These are phyloP conservation scores for Leonotis leonurus DNA, from an alignment of 257 asterid genomes.

Conservation along the genomic window DNA sequence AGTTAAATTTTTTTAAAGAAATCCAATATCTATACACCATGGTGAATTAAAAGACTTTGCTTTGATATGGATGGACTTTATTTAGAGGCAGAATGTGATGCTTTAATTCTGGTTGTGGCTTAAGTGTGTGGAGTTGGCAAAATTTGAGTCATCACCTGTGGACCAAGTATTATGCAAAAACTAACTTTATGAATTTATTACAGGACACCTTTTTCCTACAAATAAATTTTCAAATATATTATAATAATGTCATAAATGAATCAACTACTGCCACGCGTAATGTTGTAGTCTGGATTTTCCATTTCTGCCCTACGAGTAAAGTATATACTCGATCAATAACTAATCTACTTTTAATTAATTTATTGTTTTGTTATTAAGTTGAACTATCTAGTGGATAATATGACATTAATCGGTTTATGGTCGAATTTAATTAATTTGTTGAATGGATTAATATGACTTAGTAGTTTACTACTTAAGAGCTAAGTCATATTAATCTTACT, in stretches of 20 bases:
- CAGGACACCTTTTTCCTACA: not conserved
- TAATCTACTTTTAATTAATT: not conserved
- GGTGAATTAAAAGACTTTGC: no score
- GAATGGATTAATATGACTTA: no score
- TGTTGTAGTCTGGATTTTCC: constrained; percentile 1
- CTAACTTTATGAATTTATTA: constrained; percentile 46
- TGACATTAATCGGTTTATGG: no score
- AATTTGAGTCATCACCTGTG: not conserved
- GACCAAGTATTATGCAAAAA: no score
- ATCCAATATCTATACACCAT: not conserved
- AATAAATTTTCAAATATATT: not conserved
- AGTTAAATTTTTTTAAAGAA: no score
- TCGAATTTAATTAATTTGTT: no score
- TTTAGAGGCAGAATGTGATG: not conserved
- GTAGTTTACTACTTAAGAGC: no score
- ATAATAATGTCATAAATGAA: not conserved
- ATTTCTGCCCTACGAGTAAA: not conserved
- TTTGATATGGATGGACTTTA: not conserved
- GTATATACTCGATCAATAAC: not conserved
- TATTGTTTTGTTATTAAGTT: no score
- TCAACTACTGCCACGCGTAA: constrained; percentile 29
- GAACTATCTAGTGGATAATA: no score
- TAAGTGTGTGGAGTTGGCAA: constrained; percentile 3
- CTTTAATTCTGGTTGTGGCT: not conserved
- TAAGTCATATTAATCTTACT: no score